Evolutionary conservation across 2,329 filamentous ascomycete species (phyloP), one percentile per base, ranked within the genome.

Genomic region (Aureobasidium sp.): DNA sequence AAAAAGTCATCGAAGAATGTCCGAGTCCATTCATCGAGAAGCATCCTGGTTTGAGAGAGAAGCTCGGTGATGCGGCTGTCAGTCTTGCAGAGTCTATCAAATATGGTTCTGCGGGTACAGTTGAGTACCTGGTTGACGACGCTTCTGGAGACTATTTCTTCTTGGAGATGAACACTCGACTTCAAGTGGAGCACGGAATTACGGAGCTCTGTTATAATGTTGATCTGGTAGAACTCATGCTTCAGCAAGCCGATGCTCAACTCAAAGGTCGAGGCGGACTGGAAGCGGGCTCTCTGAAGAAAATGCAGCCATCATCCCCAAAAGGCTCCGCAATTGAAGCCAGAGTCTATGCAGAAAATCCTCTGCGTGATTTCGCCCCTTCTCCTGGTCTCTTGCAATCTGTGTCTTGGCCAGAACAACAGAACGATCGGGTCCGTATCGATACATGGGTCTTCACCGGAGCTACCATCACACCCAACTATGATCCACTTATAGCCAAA

Each of bases 1-100:
- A 96, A 72, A 96, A 96, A 76, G 89, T 96, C 45, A 82, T 96
- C 24, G 91, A 96, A 72, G 91, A 96, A 74, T 91, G 88, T 3
- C 91, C 91, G 0, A 90, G 89, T 15, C 90, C 91, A 0, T 86
- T 86, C 63, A 76, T 84, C 0, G 73, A 75, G 53, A 75, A 69
- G 45, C 74, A 79, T 59, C 72, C 73, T 0, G 72, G 73, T 81
- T 85, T 84, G 79, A 87, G 69, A 73, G 83, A 76, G 81, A 85
- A 72, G 82, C 83, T 84, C 14, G 74, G 77, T 1, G 85, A 86
- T 3, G 81, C 88, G 14, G 90, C 91, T 3, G 88, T 95, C 5
- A 83, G 85, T n/a, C 75, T 85, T 19, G 81, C 81, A 0, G 77
- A 79, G 66, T 79, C 77, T 0, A 77, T 82, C 62, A 75, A 76